Evolutionary conservation across 805 yeast species (phyloP).

Genomic region (Saturnispora zaruensis): DNA sequence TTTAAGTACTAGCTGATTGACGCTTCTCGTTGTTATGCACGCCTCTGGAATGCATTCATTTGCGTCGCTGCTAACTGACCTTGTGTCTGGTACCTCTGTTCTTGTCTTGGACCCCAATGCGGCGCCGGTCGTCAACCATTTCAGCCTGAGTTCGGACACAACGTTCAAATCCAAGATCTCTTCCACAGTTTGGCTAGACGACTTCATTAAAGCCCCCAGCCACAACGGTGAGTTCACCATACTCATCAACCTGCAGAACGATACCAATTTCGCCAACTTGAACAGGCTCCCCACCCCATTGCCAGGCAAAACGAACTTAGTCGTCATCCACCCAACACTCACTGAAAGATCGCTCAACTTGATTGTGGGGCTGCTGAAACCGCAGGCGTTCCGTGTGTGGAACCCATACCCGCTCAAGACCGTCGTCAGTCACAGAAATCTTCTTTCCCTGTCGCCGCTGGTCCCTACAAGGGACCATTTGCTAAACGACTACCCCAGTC

Average conservation of each 20-base stretch:
- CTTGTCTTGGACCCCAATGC: constrained; percentile 19
- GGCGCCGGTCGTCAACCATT: background rate
- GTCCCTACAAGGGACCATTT: background rate
- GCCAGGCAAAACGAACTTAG: background rate
- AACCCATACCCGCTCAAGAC: constrained; percentile 1
- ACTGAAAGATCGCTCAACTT: background rate
- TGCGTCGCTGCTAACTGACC: background rate
- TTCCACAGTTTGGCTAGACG: background rate
- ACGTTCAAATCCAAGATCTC: background rate
- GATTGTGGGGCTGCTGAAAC: background rate
- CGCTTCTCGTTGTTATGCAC: too few species aligned
- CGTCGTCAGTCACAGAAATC: background rate
- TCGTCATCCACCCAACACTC: background rate
- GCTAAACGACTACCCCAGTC: background rate
- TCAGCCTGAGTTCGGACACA: background rate
- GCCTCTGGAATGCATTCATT: background rate
- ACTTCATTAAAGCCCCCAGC: background rate
- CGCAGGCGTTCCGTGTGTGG: background rate
- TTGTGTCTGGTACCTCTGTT: background rate
- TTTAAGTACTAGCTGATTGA: too few species aligned
- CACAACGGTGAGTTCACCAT: background rate
- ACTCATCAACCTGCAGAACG: background rate
- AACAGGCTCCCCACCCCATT: background rate
- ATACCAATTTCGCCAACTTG: background rate
- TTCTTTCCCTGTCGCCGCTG: background rate